Percentiles rank a stretch among this genome's conserved stretches.
phyloP scores from a whole-genome alignment of 306 rosid species.

The Luffa aegyptiaca region DNA sequence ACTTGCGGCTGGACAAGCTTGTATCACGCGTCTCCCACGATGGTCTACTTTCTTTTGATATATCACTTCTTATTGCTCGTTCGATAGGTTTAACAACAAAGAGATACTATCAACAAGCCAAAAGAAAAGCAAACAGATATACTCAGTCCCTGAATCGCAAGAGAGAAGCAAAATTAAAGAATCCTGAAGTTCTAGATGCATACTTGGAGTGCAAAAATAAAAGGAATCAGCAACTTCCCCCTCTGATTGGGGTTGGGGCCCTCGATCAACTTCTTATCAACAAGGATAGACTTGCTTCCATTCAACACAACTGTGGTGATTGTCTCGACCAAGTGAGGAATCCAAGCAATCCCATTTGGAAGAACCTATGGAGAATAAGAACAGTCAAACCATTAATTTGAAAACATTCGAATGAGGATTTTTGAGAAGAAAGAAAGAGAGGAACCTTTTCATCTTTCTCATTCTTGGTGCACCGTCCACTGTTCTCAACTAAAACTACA shows the following conservation, averaged over 20 bases:
- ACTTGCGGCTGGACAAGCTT: slow-evolving; percentile 14
- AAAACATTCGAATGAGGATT: not conserved
- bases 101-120: slow-evolving; percentile 26
- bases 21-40: slow-evolving; percentile 69
- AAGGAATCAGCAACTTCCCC: slow-evolving; percentile 69
- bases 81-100: slow-evolving; percentile 58
- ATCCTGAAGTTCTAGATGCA: slow-evolving; percentile 13
- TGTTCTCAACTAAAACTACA: slow-evolving; percentile 86
- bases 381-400: not conserved
- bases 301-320: slow-evolving; percentile 57
- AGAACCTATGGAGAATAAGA: slow-evolving; percentile 52
- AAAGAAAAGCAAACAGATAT: not conserved
- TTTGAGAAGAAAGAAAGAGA: not conserved
- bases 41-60: slow-evolving; percentile 49
- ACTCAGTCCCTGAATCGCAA: not conserved
- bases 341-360: slow-evolving; percentile 87
- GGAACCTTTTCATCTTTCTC: slow-evolving; percentile 77
- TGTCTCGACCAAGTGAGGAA: slow-evolving; percentile 63
- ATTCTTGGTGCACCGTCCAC: slow-evolving; percentile 86
- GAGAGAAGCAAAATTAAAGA: not conserved
- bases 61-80: slow-evolving; percentile 46
- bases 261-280: slow-evolving; percentile 75
- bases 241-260: slow-evolving; percentile 88
- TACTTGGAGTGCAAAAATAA: slow-evolving; percentile 60
- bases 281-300: slow-evolving; percentile 49